Evolutionary conservation across 495 filamentous ascomycete genomes (phyloP), one percentile per base, ranked within the genome.

Genomic region (Penicillium bovifimosum): DNA sequence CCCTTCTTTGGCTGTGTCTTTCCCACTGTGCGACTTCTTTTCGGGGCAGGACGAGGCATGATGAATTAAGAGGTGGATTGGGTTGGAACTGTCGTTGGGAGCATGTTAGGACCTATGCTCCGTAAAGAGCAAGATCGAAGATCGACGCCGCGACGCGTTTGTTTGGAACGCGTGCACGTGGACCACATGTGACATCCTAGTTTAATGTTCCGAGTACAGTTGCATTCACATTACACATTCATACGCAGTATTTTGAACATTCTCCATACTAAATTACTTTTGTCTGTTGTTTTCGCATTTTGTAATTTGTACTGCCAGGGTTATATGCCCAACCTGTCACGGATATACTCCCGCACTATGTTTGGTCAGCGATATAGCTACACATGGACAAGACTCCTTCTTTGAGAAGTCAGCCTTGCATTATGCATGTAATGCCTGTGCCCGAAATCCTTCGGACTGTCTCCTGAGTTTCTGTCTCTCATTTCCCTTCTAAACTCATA

Each of bases 21-120:
- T 43, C 24, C 46, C 34, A 5, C 46, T 7, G 55, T 56, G 33
- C 72, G 65, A 63, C 60, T 74, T 53, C 72, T 61, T 56, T 70
- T 74, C 13, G 67, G 58, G 18, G 71, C 64, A 41, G 74, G 74
- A 33, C 74, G 73, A 36, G 74, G 74, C 74, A 76, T 76, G 29
- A 14, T 55, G 31, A 7, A 52, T 17, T 28, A 29, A 42, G 10
- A 9, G 36, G 13, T 7, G 9, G 9, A 31, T 10, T 38, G 42
- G n/a, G 20, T 4, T 10, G 20, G 20, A 16, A 10, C n/a, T 17
- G 26, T 34, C n/a, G 5, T 13, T 14, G 18, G 28, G n/a, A 32
- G 17, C 18, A 38, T 36, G 39, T 33, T 17, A 34, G 36, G 24
- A 43, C 14, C 47, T 27, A n/a, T n/a, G n/a, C n/a, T n/a, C n/a